Conservation (phyloP, 2,329 filamentous ascomycete species). For the Helotiales sp. region DNA sequence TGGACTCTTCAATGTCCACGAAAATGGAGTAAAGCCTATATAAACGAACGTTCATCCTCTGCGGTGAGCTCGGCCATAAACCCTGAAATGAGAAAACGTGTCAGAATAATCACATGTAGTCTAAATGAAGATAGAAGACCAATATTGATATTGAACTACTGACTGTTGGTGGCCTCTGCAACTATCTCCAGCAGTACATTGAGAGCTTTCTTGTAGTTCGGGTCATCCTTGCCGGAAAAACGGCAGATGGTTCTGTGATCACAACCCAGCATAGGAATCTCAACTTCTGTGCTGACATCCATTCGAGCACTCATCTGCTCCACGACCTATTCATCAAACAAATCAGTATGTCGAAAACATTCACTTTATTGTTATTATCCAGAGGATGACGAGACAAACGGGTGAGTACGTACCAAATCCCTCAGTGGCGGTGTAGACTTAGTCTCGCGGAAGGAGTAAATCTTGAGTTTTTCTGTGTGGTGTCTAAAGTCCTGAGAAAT, state of each 20-base stretch:
- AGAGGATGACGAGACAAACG: not conserved
- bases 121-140: not conserved
- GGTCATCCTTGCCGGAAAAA: conserved; percentile 9
- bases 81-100: not conserved
- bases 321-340: conserved; percentile 8
- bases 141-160: not conserved
- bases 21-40: not conserved
- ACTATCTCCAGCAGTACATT: not conserved
- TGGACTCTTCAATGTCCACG: too few species aligned
- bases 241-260: conserved; percentile 20
- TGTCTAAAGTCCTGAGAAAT: conserved; percentile 24
- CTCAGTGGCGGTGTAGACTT: conserved; percentile 1
- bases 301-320: conserved; percentile 5
- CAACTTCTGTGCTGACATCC: not conserved
- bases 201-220: not conserved
- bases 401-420: not conserved
- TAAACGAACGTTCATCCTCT: conserved; percentile 9
- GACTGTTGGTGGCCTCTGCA: conserved; percentile 6
- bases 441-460: conserved; percentile 22
- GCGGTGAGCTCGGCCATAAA: conserved; percentile 1
- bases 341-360: not conserved
- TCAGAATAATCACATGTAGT: not conserved
- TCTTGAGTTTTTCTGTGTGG: conserved; percentile 11
- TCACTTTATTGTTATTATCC: too few species aligned
- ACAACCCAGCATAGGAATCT: conserved; percentile 8